Conservation (phyloP, 495 filamentous ascomycete genomes). For the Podospora pseudopauciseta region DNA sequence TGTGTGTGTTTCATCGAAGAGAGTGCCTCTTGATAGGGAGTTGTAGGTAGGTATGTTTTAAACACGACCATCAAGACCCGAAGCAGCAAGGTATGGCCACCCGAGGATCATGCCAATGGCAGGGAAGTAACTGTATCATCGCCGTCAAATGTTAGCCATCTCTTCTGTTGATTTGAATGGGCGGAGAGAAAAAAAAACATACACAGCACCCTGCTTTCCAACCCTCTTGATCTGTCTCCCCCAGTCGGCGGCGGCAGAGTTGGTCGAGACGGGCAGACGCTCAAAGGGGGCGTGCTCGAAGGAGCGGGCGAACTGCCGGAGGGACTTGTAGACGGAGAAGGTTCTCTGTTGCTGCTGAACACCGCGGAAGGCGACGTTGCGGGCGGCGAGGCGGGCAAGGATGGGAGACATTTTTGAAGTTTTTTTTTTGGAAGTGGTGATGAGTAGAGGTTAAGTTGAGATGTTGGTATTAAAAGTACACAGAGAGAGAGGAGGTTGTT, state of each 20-base stretch:
- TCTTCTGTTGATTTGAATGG: background rate
- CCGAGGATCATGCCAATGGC: background rate
- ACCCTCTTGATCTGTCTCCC: slow-evolving; percentile 5
- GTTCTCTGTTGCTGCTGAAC: background rate
- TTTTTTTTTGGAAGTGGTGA: background rate
- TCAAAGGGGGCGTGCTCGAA: slow-evolving; percentile 10
- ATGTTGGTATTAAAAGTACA: background rate
- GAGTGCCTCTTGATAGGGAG: background rate
- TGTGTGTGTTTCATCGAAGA: background rate
- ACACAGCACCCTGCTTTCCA: slow-evolving; percentile 7
- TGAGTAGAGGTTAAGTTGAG: background rate
- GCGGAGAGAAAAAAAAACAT: background rate
- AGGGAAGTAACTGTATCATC: slow-evolving; percentile 5
- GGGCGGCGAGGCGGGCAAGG: slow-evolving; percentile 3
- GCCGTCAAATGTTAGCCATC: background rate
- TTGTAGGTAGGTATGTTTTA: background rate
- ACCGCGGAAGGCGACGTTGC: slow-evolving; percentile 4
- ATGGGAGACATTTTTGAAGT: slow-evolving; percentile 9
- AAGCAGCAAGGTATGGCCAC: slow-evolving; percentile 8
- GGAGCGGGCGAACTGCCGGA: slow-evolving; percentile 8
- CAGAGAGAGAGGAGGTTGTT: background rate
- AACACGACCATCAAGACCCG: background rate
- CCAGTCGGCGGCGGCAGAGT: slow-evolving; percentile 7
- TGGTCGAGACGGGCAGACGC: background rate
- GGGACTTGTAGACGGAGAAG: slow-evolving; percentile 6